Conservation (phyloP, 257 asterid species). For the Capsicum baccatum region DNA sequence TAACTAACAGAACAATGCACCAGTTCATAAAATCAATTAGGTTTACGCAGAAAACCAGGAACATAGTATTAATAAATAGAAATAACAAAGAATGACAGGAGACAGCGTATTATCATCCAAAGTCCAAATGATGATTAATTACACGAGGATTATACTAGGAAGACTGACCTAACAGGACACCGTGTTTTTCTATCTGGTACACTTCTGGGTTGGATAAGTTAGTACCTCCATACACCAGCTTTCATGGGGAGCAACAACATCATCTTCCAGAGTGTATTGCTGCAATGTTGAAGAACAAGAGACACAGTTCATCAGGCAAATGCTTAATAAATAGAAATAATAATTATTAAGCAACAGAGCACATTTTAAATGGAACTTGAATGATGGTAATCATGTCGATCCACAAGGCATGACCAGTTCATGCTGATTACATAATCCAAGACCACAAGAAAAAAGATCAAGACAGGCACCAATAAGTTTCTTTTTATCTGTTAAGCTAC, state of each 20-base stretch:
- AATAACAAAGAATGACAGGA: slow-evolving; percentile 43
- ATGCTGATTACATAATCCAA: neutral
- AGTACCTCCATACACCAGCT: slow-evolving; percentile 82
- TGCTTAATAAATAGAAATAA: neutral
- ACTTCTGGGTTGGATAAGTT: slow-evolving; percentile 53
- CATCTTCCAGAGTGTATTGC: slow-evolving; percentile 62
- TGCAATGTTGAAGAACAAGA: slow-evolving; percentile 43
- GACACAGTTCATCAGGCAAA: slow-evolving; percentile 7
- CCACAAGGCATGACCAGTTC: slow-evolving; percentile 21
- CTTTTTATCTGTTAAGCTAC: neutral
- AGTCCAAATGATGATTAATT: slow-evolving; percentile 40
- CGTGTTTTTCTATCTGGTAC: slow-evolving; percentile 42
- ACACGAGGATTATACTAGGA: slow-evolving; percentile 41
- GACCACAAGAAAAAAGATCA: neutral
- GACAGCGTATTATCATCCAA: slow-evolving; percentile 35
- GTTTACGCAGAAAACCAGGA: slow-evolving; percentile 31
- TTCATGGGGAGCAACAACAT: slow-evolving; percentile 77
- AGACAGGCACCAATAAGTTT: neutral
- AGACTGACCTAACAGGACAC: slow-evolving; percentile 50
- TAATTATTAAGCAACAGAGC: neutral
- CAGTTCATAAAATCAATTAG: slow-evolving; percentile 23
- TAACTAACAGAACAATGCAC: slow-evolving; percentile 30
- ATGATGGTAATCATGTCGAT: neutral
- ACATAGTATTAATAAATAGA: slow-evolving; percentile 23
- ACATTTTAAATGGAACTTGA: slow-evolving; percentile 1